These are phyloP conservation scores for Pleomassaria siparia DNA, from an alignment of 2,329 filamentous ascomycete genomes.

Conservation along the genomic window DNA sequence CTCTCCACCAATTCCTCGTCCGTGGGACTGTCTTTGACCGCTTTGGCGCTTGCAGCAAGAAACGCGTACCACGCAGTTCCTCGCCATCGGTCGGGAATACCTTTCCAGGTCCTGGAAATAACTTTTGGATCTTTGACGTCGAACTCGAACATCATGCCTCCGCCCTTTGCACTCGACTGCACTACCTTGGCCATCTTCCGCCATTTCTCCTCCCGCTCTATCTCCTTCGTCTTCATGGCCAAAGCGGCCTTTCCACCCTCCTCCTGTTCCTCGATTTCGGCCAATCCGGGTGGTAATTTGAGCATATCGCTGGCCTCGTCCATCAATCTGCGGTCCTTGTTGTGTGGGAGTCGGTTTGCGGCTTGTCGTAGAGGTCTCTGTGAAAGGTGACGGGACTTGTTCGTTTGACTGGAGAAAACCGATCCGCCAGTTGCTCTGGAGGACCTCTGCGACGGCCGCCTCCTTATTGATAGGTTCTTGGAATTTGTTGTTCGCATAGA, in stretches of 20 bases:
- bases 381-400: conserved; percentile 44
- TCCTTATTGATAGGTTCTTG: conserved; percentile 42
- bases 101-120: conserved; percentile 93
- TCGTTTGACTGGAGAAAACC: conserved; percentile 40
- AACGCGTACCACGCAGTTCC: conserved; percentile 95
- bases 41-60: conserved; percentile 73
- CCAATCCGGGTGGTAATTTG: conserved; percentile 57
- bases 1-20: conserved; percentile 71
- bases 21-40: conserved; percentile 60
- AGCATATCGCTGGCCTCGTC: conserved; percentile 68
- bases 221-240: conserved; percentile 59
- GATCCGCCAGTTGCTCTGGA: conserved; percentile 43
- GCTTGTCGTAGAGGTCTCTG: conserved; percentile 53
- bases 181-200: conserved; percentile 61
- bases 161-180: conserved; percentile 52
- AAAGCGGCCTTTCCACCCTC: conserved; percentile 52
- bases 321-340: conserved; percentile 55
- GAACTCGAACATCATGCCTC: conserved; percentile 73
- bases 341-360: conserved; percentile 56
- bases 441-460: conserved; percentile 47
- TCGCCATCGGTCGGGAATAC: conserved; percentile 94
- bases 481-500: conserved; percentile 43
- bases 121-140: conserved; percentile 77
- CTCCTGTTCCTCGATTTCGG: conserved; percentile 47
- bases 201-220: conserved; percentile 67